These are phyloP conservation scores for Lactarius indigo DNA, from an alignment of 768 basidiomycete genomes.

Conservation along the genomic window DNA sequence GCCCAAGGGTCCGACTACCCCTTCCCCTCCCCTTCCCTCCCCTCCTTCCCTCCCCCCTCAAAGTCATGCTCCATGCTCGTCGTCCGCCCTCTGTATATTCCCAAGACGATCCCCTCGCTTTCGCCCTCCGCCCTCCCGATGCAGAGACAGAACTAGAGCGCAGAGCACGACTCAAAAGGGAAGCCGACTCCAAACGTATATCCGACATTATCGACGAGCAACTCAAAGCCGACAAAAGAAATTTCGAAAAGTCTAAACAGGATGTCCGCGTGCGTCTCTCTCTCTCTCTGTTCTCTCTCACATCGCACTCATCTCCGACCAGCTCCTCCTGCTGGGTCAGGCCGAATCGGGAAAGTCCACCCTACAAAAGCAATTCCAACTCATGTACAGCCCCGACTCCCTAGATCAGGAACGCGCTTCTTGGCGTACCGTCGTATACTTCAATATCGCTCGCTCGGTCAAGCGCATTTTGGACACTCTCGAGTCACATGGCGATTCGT, in stretches of 20 bases:
- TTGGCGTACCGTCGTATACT: slow-evolving; percentile 79
- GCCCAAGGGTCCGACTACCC: slow-evolving; percentile 25
- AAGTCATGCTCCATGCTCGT: slow-evolving; percentile 41
- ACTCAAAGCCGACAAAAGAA: slow-evolving; percentile 65
- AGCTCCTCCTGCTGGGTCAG: slow-evolving; percentile 75
- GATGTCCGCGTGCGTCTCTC: slow-evolving; percentile 62
- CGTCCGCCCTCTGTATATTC: slow-evolving; percentile 66
- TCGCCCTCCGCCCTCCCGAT: slow-evolving; percentile 59
- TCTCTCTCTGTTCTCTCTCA: not conserved
- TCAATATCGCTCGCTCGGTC: slow-evolving; percentile 56
- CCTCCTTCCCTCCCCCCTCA: slow-evolving; percentile 29
- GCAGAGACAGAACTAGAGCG: slow-evolving; percentile 67
- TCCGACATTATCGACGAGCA: slow-evolving; percentile 84
- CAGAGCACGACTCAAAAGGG: slow-evolving; percentile 52
- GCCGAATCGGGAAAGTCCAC: slow-evolving; percentile 79
- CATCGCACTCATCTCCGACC: slow-evolving; percentile 23
- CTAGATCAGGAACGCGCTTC: slow-evolving; percentile 68
- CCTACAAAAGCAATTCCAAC: slow-evolving; percentile 74
- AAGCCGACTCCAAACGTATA: slow-evolving; percentile 70
- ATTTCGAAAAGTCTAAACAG: slow-evolving; percentile 57
- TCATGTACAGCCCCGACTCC: slow-evolving; percentile 71
- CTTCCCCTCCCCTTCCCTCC: slow-evolving; percentile 14
- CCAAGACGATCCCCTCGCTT: slow-evolving; percentile 71
- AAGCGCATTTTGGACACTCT: slow-evolving; percentile 35
- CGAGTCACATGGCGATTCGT: slow-evolving; percentile 30